Base-by-base conservation (phyloP, 371 early-diverging fungal species). In the Rhizopus delemar region DNA sequence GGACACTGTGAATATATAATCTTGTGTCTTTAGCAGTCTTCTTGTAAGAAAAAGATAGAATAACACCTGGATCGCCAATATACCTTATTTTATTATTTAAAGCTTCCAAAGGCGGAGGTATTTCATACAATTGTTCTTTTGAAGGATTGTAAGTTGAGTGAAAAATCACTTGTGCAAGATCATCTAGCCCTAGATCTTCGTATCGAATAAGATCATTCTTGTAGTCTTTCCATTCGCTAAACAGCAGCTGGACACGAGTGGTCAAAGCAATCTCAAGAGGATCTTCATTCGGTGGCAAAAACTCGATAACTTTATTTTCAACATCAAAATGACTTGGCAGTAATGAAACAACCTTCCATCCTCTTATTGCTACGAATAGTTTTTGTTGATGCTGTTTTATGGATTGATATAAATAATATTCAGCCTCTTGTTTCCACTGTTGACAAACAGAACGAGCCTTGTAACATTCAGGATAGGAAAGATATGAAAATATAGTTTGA, bases 71-170 rank as follows among this genome's bases (percentile, higher is more conserved):
- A 65, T 75, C 75, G 29, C 75, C 75, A 9, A 70, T 57, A 38
- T 65, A 72, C 8, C 54, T 57, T 12, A 51, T 41, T 33, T 59
- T 49, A 9, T 35, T 22, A 22, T 41, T 32, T 8, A 38, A 15
- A 11, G n/a, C 2, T 15, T 12, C 45, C 41, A n/a, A 49, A 49
- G 52, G 16, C 33, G 50, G 39, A n/a, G 53, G 60, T 8, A 72
- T 32, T 8, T 56, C 60, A 39, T 69, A 68, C 1, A 68, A 22
- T 11, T 69, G 65, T 22, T 71, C 68, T 5, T 62, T 49, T 15
- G 63, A 57, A n/a, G 72, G 64, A 43, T 75, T 75, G 54, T 72
- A 75, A 1, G 46, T 38, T 36, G 65, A 32, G 53, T 75, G 75
- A 43, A 75, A 70, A 2, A 65, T 35, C 0, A 65, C 53, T 1